Conservation (phyloP, 208 protist species). For the Trypanosoma conorhini region DNA sequence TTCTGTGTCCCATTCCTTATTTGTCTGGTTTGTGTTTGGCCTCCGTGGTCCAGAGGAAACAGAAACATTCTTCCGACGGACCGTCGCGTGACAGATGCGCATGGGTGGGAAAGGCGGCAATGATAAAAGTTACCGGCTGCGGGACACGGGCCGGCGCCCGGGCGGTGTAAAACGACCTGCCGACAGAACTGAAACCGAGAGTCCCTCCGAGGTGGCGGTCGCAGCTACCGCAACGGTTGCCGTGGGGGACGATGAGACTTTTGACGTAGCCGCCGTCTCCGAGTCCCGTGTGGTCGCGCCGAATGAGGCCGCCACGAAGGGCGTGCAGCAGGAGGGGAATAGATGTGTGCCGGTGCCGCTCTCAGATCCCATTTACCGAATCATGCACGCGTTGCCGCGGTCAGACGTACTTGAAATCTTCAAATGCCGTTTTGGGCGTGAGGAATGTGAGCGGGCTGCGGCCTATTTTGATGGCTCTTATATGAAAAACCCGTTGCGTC, state of each 20-base stretch:
- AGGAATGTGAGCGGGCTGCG: conserved; percentile 73
- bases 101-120: not conserved
- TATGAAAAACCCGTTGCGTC: conserved; percentile 76
- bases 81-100: not conserved
- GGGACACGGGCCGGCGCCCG: not conserved
- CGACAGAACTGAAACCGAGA: not conserved
- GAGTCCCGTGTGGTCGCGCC: not conserved
- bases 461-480: conserved; percentile 75
- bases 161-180: conserved; percentile 1
- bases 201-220: not conserved
- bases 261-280: not conserved
- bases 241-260: not conserved
- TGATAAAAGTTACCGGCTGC: not conserved
- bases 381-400: conserved; percentile 79
- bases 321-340: not conserved
- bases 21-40: not conserved
- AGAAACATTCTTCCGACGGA: not conserved
- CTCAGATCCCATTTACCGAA: conserved; percentile 78
- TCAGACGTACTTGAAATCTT: conserved; percentile 85
- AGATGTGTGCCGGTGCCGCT: not conserved
- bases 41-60: not conserved
- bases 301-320: not conserved
- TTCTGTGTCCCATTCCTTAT: conserved; percentile 4
- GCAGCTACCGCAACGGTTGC: not conserved
- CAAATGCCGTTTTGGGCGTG: conserved; percentile 61